Conservation (phyloP, 1,284 basidiomycete species). For the Polyporus tsugae region DNA sequence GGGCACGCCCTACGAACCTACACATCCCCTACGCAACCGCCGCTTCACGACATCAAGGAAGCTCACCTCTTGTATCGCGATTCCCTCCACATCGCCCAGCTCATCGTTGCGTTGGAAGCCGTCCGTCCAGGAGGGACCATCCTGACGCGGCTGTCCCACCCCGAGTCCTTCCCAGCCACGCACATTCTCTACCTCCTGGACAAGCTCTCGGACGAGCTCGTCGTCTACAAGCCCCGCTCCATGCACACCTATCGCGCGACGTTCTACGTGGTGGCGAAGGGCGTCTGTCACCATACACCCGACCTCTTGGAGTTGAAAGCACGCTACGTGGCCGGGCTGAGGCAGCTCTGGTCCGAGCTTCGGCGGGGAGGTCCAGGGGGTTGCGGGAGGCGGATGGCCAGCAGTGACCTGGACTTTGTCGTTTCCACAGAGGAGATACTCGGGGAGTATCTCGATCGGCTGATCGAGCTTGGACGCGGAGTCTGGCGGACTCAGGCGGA, state of each 20-base stretch:
- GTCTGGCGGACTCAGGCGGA: conserved; percentile 26
- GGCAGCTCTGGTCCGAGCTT: conserved; percentile 29
- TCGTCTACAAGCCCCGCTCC: conserved; percentile 20
- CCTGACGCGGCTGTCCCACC: conserved; percentile 40
- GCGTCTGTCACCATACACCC: conserved; percentile 17
- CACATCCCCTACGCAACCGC: background rate
- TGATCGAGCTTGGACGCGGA: conserved; percentile 21
- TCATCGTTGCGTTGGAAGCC: conserved; percentile 40
- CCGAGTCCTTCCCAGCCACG: conserved; percentile 37
- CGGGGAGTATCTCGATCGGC: conserved; percentile 17
- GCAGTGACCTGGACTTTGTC: conserved; percentile 26
- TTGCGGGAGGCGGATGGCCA: conserved; percentile 19
- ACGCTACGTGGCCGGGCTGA: conserved; percentile 14
- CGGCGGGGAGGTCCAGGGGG: conserved; percentile 21
- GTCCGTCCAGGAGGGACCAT: conserved; percentile 39
- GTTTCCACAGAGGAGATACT: conserved; percentile 19
- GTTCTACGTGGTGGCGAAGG: conserved; percentile 44
- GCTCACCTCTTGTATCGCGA: conserved; percentile 30
- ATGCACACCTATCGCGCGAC: conserved; percentile 42
- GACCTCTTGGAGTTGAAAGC: background rate
- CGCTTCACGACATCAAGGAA: background rate
- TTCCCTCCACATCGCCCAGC: conserved; percentile 41
- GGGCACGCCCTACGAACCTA: conserved; percentile 41
- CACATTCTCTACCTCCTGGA: conserved; percentile 43
- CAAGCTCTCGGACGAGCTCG: conserved; percentile 33